phyloP scores from a whole-genome alignment of 164 flowering plant species.

The Euptelea pleiosperma region DNA sequence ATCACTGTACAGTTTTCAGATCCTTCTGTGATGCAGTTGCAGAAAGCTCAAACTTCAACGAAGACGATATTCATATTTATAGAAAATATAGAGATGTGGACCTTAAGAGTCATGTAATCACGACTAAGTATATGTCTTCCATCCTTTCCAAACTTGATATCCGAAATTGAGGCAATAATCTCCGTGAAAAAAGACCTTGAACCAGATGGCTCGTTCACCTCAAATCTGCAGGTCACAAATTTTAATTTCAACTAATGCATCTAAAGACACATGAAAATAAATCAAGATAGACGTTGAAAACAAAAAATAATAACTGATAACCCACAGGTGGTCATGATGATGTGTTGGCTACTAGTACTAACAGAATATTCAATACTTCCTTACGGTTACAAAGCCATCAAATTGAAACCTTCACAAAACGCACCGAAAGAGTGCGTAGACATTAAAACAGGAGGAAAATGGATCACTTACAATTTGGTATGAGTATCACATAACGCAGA shows the following conservation, averaged over 20 bases:
- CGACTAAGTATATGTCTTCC: slow-evolving; percentile 92
- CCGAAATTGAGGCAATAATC: slow-evolving; percentile 93
- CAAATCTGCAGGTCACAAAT: slow-evolving; percentile 52
- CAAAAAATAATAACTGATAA: background rate
- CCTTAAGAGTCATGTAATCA: slow-evolving; percentile 98
- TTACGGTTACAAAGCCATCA: background rate
- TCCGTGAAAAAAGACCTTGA: slow-evolving; percentile 94
- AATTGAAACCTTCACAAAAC: background rate
- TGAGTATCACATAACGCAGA: slow-evolving; percentile 94
- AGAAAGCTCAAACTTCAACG: background rate
- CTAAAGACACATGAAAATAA: background rate
- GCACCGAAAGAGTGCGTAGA: background rate
- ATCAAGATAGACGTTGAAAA: background rate
- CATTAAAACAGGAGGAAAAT: background rate
- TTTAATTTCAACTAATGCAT: background rate
- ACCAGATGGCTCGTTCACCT: slow-evolving; percentile 87
- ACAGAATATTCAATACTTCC: background rate
- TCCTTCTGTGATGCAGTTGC: background rate
- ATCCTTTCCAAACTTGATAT: slow-evolving; percentile 82
- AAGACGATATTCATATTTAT: background rate
- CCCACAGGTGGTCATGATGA: background rate
- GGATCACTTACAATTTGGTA: slow-evolving; percentile 76
- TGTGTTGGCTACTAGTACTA: background rate
- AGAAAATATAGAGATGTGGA: slow-evolving; percentile 11
- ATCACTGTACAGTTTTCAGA: background rate